Base-by-base conservation (phyloP, 805 yeast species). In the Metschnikowia dekortorum region DNA sequence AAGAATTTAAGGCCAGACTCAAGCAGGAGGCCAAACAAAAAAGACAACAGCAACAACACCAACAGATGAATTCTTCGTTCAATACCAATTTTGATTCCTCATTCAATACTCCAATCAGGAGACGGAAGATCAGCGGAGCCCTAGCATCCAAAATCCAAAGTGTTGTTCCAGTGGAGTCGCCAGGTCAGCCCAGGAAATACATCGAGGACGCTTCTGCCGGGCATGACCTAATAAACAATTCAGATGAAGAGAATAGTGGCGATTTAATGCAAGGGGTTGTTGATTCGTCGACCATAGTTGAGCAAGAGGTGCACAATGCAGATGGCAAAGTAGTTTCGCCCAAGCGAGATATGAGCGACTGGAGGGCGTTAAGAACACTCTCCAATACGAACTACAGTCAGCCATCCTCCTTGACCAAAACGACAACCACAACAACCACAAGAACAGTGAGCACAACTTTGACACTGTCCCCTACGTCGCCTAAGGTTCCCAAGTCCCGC, bases 101-200 rank as follows among this genome's bases (percentile, higher is more conserved):
- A 0, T 84, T 86, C 53, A 78, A 81, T 35, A 87, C 95, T 0
- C 95, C 96, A 4, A 79, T 85, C 31, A 78, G 95, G 63, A 78
- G 89, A 63, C 60, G 78, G 49, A 78, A 84, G 58, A 80, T 82
- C 51, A 75, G 83, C 56, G 87, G 91, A 4, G 83, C 88, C 0
- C 80, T 82, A 50, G 81, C 86, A 34, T 80, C 84, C 47, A 82
- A 84, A 58, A 79, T 81, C 32, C 86, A 80, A 60, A 80, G 83
- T 36, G 94, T 94, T 0, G 90, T 94, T 16, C 99, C 98, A 5
- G 79, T 80, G 56, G 89, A 89, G 46, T 89, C 97, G 2, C 99
- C 99, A 0, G 99, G 98, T 1, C 99, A 94, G 68, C 99, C 99
- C 38, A 80, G 97, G 62, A 92, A 92, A 61, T 70, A 70, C 56